Evolutionary conservation across 2,329 filamentous ascomycete species (phyloP).

Genomic region (Thelonectria olida): DNA sequence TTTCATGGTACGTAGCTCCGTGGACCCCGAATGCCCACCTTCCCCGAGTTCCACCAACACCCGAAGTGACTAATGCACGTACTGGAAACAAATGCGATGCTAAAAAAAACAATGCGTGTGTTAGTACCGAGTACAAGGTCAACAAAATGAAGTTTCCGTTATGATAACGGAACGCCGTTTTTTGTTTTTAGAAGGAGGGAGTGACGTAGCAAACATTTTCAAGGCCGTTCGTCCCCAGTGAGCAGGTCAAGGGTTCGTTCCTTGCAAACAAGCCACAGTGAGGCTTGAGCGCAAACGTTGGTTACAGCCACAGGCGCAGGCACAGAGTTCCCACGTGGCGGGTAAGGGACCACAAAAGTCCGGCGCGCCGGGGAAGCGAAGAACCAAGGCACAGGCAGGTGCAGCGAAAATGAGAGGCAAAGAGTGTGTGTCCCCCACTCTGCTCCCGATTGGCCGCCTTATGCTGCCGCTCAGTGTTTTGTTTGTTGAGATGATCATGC

Average conservation of each 20-base stretch:
- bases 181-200: too few species aligned
- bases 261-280: not conserved
- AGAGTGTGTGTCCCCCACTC: not conserved
- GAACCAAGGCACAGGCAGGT: not conserved
- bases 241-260: not conserved
- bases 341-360: conserved; percentile 12
- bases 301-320: not conserved
- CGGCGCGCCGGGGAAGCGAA: not conserved
- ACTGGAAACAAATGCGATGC: not conserved
- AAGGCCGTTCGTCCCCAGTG: not conserved
- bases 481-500: not conserved
- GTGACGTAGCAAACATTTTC: not conserved
- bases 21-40: not conserved
- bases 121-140: not conserved
- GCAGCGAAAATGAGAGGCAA: conserved; percentile 2
- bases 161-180: not conserved
- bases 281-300: not conserved
- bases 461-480: not conserved
- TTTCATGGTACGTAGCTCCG: not conserved
- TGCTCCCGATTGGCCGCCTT: conserved; percentile 38
- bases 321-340: conserved; percentile 17
- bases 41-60: not conserved
- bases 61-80: too few species aligned
- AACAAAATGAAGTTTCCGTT: not conserved
- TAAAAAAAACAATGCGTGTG: not conserved